Percentiles rank a stretch among this genome's conserved stretches.
These are phyloP conservation scores for Xylaria digitata DNA, from an alignment of 2,329 filamentous ascomycete genomes.

Conservation along the genomic window DNA sequence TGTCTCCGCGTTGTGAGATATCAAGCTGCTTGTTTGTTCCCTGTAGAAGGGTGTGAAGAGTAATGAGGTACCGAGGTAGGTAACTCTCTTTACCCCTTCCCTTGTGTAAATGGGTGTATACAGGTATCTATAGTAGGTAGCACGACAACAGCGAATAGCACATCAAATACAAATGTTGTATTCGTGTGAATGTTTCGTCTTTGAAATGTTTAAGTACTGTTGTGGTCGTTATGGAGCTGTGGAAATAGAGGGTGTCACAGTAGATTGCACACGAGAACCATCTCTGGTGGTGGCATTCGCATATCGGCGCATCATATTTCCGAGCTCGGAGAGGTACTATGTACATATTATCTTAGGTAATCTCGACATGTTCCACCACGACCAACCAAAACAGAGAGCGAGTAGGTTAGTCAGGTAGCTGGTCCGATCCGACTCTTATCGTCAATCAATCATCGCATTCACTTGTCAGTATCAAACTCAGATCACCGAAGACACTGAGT, in stretches of 20 bases:
- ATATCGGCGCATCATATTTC: conserved; percentile 25
- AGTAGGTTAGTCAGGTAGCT: not conserved
- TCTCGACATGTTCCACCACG: not conserved
- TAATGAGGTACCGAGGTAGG: not conserved
- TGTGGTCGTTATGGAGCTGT: not conserved
- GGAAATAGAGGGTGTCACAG: not conserved
- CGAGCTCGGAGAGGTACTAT: conserved; percentile 11
- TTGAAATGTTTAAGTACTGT: not conserved
- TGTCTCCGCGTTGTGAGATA: conserved; percentile 13
- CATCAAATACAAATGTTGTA: not conserved
- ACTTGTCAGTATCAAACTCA: conserved; percentile 20
- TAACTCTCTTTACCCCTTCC: not conserved
- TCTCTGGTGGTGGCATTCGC: not conserved
- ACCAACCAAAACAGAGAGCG: not conserved
- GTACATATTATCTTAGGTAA: too few relatives aligned
- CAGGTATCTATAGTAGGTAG: not conserved
- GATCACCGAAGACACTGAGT: not conserved
- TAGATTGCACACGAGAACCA: too few relatives aligned
- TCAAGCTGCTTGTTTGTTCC: not conserved
- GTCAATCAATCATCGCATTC: conserved; percentile 13
- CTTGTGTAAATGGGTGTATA: not conserved
- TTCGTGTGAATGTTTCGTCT: not conserved
- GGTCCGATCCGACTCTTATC: not conserved
- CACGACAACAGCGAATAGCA: not conserved
- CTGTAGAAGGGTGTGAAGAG: not conserved